phyloP scores from a whole-genome alignment of 345 rosid genomes.

The Hirschfeldia incana region DNA sequence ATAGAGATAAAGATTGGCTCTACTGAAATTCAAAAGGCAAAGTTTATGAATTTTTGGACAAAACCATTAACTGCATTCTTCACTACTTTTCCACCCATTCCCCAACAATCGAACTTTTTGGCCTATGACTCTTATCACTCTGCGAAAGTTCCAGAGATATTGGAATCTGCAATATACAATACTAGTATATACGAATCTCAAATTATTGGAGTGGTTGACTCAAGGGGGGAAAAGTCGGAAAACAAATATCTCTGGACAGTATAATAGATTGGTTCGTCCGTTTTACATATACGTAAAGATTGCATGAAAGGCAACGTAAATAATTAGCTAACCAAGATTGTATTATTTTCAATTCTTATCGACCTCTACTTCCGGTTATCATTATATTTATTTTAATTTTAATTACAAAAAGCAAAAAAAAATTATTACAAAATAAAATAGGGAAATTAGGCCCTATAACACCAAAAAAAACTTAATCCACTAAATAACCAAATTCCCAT shows the following conservation, averaged over 20 bases:
- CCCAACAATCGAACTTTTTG: constrained; percentile 4
- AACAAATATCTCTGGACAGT: not conserved
- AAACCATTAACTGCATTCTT: constrained; percentile 19
- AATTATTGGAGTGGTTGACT: not conserved
- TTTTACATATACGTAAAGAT: not conserved
- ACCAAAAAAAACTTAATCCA: too few species aligned
- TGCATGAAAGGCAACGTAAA: not conserved
- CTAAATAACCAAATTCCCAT: too few species aligned
- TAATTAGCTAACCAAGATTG: not conserved
- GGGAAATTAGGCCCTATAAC: too few species aligned
- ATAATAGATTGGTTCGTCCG: not conserved
- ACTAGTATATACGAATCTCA: not conserved
- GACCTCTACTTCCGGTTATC: not conserved
- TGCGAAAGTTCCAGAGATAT: constrained; percentile 34
- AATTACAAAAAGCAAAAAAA: not conserved
- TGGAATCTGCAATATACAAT: not conserved
- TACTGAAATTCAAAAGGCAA: constrained; percentile 41
- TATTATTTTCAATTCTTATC: not conserved
- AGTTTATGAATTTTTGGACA: constrained; percentile 27
- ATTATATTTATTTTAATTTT: not conserved
- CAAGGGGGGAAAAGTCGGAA: not conserved
- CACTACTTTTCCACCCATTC: constrained; percentile 2
- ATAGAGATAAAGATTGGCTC: constrained; percentile 32
- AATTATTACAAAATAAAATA: not conserved
- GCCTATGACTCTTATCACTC: not conserved